These are phyloP conservation scores for Polygonum maritimum DNA, from an alignment of 148 eudicot species.

Conservation along the genomic window DNA sequence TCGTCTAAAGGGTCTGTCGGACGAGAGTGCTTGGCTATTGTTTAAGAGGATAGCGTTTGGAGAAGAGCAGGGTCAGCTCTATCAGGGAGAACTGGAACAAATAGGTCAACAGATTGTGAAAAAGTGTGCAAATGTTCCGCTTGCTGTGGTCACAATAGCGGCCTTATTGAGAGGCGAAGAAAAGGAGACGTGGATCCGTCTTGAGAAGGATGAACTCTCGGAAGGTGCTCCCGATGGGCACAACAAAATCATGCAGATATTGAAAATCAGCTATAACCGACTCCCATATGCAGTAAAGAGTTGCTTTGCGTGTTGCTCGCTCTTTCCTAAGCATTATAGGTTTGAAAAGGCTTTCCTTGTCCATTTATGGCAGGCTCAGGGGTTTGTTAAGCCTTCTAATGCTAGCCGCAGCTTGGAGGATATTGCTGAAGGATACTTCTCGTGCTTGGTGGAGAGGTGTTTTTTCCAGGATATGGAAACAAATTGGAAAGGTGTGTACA, in stretches of 20 bases:
- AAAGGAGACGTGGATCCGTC: conserved; percentile 19
- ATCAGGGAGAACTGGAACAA: not conserved
- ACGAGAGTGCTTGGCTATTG: conserved; percentile 22
- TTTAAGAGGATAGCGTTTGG: conserved; percentile 17
- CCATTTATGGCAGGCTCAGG: conserved; percentile 21
- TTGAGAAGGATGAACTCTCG: conserved; percentile 10
- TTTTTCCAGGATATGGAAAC: conserved; percentile 13
- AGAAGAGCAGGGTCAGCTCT: not conserved
- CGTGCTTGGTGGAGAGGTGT: conserved; percentile 13
- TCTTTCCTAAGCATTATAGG: conserved; percentile 14
- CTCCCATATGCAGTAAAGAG: conserved; percentile 4
- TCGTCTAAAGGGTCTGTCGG: conserved; percentile 4
- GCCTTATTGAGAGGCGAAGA: conserved; percentile 17
- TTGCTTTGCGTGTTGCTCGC: conserved; percentile 17
- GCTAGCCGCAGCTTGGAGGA: conserved; percentile 12
- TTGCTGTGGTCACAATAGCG: conserved; percentile 22
- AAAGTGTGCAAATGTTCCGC: conserved; percentile 21
- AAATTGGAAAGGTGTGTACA: not conserved
- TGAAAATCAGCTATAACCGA: conserved; percentile 29
- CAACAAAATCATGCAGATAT: conserved; percentile 13
- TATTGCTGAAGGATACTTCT: conserved; percentile 15
- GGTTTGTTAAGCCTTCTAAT: not conserved
- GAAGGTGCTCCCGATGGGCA: not conserved
- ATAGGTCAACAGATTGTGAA: conserved; percentile 5
- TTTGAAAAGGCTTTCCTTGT: conserved; percentile 12